Percentiles rank a stretch among this genome's conserved stretches.
Conservation (phyloP, 1,284 basidiomycete genomes). For the Trichosporon faecale region DNA sequence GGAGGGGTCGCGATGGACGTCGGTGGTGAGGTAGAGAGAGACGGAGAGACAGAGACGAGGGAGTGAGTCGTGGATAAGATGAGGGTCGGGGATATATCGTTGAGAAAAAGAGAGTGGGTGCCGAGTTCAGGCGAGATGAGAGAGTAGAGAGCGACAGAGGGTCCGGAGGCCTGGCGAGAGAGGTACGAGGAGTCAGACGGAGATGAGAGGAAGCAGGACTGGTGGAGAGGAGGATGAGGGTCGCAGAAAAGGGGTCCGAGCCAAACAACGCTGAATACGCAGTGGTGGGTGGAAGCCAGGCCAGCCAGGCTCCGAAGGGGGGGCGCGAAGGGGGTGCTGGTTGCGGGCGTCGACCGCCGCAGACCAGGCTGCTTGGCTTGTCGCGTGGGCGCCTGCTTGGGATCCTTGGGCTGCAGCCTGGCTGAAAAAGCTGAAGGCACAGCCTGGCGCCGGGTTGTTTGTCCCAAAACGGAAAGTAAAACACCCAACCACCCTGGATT, state of each 20-base stretch:
- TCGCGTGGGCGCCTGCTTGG: no score
- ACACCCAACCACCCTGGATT: background rate
- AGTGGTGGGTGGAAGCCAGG: background rate
- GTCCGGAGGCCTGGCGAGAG: background rate
- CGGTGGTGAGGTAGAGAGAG: background rate
- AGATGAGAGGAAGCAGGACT: background rate
- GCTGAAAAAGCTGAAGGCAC: background rate
- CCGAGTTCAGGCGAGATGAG: background rate
- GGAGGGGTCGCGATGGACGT: background rate
- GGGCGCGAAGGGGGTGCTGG: background rate
- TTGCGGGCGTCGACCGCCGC: background rate
- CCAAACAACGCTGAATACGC: no score
- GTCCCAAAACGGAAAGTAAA: background rate
- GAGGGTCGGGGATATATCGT: background rate
- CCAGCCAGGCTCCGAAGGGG: background rate
- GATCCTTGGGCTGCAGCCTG: no score
- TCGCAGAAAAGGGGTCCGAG: background rate
- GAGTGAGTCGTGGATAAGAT: background rate
- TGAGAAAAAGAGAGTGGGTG: conserved; percentile 4
- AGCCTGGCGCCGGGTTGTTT: background rate
- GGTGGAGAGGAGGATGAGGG: background rate
- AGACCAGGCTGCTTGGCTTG: background rate
- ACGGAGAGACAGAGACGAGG: background rate
- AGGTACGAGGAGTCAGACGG: background rate
- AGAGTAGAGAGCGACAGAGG: background rate